Evolutionary conservation across 495 filamentous ascomycete species (phyloP).

Genomic region (Lichenothelia convexa): DNA sequence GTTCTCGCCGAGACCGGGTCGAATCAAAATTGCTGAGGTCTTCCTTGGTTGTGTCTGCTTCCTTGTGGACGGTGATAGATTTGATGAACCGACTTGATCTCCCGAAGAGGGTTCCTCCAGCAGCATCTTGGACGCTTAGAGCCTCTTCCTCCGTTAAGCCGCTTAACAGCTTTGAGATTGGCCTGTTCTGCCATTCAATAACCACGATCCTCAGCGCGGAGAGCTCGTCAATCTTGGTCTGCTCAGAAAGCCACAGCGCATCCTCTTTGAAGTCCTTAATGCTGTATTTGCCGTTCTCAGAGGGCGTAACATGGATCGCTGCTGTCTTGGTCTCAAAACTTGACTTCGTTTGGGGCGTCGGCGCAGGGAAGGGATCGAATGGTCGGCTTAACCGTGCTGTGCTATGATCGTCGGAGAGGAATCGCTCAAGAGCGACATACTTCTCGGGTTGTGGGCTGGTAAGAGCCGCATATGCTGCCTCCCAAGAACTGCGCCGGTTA

Average conservation of each 20-base stretch:
- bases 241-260: constrained; percentile 64
- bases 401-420: constrained; percentile 49
- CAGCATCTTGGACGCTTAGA: constrained; percentile 44
- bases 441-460: constrained; percentile 31
- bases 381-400: constrained; percentile 45
- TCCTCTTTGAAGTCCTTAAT: constrained; percentile 73
- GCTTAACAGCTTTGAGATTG: constrained; percentile 42
- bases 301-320: constrained; percentile 69
- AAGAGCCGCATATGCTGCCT: constrained; percentile 45
- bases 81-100: too few species aligned
- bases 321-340: constrained; percentile 78
- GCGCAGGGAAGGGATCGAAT: constrained; percentile 41
- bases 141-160: constrained; percentile 51
- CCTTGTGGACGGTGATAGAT: constrained; percentile 21
- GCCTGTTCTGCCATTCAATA: constrained; percentile 65
- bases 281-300: constrained; percentile 46
- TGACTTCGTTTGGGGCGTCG: constrained; percentile 39
- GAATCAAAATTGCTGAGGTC: constrained; percentile 32
- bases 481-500: constrained; percentile 49
- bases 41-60: constrained; percentile 7
- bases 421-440: constrained; percentile 34
- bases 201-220: constrained; percentile 63
- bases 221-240: constrained; percentile 60
- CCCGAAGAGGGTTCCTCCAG: constrained; percentile 41
- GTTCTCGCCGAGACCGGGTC: constrained; percentile 34